Evolutionary conservation across 2,329 filamentous ascomycete genomes (phyloP).

Genomic region (Sphaerulina musiva): DNA sequence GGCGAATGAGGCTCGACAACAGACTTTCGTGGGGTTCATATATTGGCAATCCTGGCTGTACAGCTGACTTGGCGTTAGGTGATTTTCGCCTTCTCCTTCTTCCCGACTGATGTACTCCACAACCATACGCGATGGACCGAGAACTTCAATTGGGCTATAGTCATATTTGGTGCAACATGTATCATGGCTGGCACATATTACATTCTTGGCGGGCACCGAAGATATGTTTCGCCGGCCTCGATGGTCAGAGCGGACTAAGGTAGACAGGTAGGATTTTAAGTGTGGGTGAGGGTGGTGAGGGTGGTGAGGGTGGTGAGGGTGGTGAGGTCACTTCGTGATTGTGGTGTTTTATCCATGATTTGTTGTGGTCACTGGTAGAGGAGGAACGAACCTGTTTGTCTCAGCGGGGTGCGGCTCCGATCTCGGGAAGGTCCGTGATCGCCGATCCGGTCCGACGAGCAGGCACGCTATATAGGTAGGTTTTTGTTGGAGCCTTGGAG

Average conservation of each 20-base stretch:
- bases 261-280: background rate
- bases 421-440: too few relatives aligned
- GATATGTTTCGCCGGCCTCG: constrained; percentile 30
- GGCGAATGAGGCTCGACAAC: background rate
- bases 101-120: constrained; percentile 23
- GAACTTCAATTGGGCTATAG: constrained; percentile 32
- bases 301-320: too few relatives aligned
- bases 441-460: too few relatives aligned
- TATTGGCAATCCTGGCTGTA: background rate
- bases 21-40: background rate
- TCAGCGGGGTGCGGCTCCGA: too few relatives aligned
- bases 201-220: constrained; percentile 22
- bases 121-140: constrained; percentile 22
- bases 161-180: constrained; percentile 9
- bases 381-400: too few relatives aligned
- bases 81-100: constrained; percentile 34
- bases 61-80: constrained; percentile 7
- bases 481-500: too few relatives aligned
- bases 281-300: background rate
- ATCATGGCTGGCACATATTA: constrained; percentile 24
- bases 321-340: too few relatives aligned
- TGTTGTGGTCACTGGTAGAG: too few relatives aligned
- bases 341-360: too few relatives aligned
- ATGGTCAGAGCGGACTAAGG: constrained; percentile 28
- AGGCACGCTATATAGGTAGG: too few relatives aligned